phyloP scores from a whole-genome alignment of 116 monocot species.

The Phalaenopsis hybrid region DNA sequence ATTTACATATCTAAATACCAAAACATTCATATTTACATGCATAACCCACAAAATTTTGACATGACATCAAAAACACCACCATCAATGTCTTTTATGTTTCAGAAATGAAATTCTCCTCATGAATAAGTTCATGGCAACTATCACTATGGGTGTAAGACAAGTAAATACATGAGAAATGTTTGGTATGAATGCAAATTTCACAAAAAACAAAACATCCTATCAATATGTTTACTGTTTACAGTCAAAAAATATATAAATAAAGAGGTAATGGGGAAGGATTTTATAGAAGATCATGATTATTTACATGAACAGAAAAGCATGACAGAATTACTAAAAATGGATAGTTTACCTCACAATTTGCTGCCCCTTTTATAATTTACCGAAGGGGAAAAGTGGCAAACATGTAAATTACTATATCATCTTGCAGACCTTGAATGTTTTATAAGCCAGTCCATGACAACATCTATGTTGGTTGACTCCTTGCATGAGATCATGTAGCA shows the following conservation, averaged over 20 bases:
- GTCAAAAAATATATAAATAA: not conserved
- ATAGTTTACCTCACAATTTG: not conserved
- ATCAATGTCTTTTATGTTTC: no score
- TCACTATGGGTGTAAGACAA: no score
- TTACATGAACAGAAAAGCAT: not conserved
- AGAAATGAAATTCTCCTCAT: no score
- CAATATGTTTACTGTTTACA: not conserved
- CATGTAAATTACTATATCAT: not conserved
- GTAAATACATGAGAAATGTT: no score
- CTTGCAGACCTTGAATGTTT: slow-evolving; percentile 74
- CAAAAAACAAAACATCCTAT: no score
- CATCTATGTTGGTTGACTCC: slow-evolving; percentile 81
- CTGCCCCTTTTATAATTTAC: not conserved
- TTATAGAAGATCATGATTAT: not conserved
- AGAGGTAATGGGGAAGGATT: not conserved
- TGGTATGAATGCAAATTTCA: no score
- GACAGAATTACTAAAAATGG: not conserved
- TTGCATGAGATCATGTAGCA: slow-evolving; percentile 96
- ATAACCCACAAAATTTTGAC: no score
- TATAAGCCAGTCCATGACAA: slow-evolving; percentile 90
- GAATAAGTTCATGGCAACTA: no score
- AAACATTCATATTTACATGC: no score
- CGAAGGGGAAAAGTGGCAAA: not conserved
- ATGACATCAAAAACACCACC: no score
- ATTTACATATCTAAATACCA: no score